Evolutionary conservation across 176 grass and related monocot genomes (phyloP).

Genomic region (Musa beccarii): DNA sequence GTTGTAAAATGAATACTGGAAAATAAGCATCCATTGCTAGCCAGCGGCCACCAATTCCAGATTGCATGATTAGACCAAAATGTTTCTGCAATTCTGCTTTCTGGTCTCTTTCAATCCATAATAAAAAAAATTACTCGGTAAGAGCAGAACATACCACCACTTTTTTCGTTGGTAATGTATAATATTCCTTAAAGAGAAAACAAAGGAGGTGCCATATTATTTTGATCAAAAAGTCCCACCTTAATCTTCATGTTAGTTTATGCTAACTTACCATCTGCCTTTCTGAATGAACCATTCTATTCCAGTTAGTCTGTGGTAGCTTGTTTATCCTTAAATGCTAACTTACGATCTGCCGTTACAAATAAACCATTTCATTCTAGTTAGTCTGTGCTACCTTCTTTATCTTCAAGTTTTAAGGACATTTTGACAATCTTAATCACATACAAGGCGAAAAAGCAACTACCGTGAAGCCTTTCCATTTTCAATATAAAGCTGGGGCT

Average conservation of each 20-base stretch:
- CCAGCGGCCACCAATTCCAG: neutral
- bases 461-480: neutral
- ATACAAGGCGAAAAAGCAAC: too few species aligned
- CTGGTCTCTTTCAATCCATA: neutral
- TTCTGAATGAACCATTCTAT: too few species aligned
- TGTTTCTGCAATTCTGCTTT: neutral
- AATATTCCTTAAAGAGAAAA: neutral
- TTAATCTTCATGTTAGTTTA: neutral
- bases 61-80: neutral
- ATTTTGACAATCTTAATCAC: neutral
- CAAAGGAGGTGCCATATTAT: neutral
- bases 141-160: neutral
- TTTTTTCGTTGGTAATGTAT: neutral
- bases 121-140: neutral
- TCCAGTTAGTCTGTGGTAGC: neutral
- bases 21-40: neutral
- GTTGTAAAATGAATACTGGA: neutral
- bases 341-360: too few species aligned
- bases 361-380: neutral
- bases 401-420: neutral
- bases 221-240: neutral
- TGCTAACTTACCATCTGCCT: neutral
- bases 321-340: neutral
- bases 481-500: neutral
- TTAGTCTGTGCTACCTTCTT: neutral